A percentile compares a stretch with the other conserved stretches of the same genome.
phyloP scores from a whole-genome alignment of 2,329 filamentous ascomycete species.

The Fragosphaeria purpurea region DNA sequence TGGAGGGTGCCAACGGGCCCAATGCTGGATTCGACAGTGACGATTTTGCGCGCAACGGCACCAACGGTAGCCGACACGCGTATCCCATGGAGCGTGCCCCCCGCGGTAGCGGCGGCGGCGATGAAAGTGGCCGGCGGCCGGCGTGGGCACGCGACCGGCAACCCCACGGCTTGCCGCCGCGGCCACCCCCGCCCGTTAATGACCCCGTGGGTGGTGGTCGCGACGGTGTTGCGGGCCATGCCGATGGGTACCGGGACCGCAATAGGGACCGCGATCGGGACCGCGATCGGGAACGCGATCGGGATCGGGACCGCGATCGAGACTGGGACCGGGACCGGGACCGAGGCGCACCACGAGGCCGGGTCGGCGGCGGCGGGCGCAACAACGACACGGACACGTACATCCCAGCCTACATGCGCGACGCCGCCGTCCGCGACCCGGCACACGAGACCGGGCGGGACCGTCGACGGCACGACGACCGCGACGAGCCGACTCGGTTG shows the following conservation, averaged over 20 bases:
- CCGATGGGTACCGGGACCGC: constrained; percentile 23
- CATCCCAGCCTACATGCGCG: constrained; percentile 36
- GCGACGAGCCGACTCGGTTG: constrained; percentile 26
- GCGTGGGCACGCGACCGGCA: constrained; percentile 46
- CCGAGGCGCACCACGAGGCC: constrained; percentile 13
- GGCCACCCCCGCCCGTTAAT: constrained; percentile 38
- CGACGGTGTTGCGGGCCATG: constrained; percentile 8
- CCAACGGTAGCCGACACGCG: constrained; percentile 36
- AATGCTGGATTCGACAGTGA: constrained; percentile 43
- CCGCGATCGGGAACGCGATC: constrained; percentile 1
- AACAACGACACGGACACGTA: constrained; percentile 34
- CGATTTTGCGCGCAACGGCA: constrained; percentile 39
- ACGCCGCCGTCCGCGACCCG: constrained; percentile 14
- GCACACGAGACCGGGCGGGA: constrained; percentile 5
- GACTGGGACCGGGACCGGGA: constrained; percentile 4
- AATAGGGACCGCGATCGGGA: constrained; percentile 20
- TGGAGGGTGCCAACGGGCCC: constrained; percentile 33
- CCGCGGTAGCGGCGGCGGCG: constrained; percentile 27
- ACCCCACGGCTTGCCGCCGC: constrained; percentile 33
- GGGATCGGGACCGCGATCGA: background rate
- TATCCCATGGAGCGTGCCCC: constrained; percentile 20
- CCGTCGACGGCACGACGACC: constrained; percentile 27
- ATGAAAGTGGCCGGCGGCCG: constrained; percentile 31
- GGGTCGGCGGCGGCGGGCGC: constrained; percentile 16
- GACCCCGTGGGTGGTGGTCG: constrained; percentile 23